Evolutionary conservation across 1,284 basidiomycete genomes (phyloP).

Genomic region (Pseudozyma pruni): DNA sequence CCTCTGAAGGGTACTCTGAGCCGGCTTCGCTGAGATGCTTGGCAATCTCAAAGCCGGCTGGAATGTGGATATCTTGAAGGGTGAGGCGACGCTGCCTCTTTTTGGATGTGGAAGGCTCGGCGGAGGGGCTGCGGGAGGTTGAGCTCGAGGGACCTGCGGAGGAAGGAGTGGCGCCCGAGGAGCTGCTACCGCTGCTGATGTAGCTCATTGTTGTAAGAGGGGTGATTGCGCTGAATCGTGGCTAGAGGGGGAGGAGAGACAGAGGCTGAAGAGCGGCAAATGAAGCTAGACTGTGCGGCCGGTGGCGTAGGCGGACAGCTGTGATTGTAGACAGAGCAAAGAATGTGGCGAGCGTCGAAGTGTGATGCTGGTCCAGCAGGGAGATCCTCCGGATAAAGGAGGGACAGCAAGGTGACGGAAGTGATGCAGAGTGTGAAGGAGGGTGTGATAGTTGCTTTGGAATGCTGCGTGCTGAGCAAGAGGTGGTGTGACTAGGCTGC

Average conservation of each 20-base stretch:
- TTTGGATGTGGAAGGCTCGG: constrained; percentile 8
- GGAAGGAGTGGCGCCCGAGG: constrained; percentile 21
- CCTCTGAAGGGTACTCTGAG: constrained; percentile 40
- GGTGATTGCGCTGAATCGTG: background rate
- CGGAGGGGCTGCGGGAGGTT: constrained; percentile 26
- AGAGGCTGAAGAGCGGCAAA: no score
- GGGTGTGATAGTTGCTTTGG: no score
- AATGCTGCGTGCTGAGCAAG: no score
- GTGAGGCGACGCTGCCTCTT: constrained; percentile 31
- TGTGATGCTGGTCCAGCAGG: background rate
- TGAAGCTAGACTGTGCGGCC: background rate
- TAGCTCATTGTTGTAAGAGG: constrained; percentile 18
- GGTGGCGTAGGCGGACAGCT: background rate
- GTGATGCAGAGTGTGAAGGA: background rate
- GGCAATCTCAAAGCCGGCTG: constrained; percentile 47
- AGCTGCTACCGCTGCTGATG: constrained; percentile 32
- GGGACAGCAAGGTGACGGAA: background rate
- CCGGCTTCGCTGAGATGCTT: constrained; percentile 24
- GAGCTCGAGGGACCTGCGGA: constrained; percentile 29
- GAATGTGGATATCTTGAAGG: constrained; percentile 45
- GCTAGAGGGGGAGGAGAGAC: background rate
- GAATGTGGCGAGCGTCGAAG: background rate
- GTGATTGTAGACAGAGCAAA: background rate
- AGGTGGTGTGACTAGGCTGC: no score
- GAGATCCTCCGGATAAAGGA: background rate